A percentile compares a stretch with the other conserved stretches of the same genome.
These are phyloP conservation scores for Theobroma cacao DNA, from an alignment of 345 rosid genomes.

Conservation along the genomic window DNA sequence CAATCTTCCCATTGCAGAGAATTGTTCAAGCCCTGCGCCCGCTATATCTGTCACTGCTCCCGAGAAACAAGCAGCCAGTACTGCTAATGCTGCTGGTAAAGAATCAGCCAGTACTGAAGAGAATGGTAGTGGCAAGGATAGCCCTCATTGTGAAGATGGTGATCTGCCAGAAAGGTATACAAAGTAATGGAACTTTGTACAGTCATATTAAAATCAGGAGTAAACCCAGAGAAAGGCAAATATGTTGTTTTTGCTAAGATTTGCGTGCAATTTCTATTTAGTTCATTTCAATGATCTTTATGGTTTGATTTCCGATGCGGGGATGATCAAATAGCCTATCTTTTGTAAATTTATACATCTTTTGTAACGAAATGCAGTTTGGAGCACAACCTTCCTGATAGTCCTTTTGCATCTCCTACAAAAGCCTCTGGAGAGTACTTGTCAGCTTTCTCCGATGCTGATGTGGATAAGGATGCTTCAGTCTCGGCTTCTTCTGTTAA, in stretches of 20 bases:
- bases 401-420: conserved; percentile 63
- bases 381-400: conserved; percentile 74
- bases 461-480: conserved; percentile 36
- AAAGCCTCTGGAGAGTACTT: conserved; percentile 30
- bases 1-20: conserved; percentile 32
- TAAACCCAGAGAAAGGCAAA: neutral
- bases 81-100: conserved; percentile 21
- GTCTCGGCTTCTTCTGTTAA: conserved; percentile 26
- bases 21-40: conserved; percentile 31
- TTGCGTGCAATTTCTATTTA: neutral
- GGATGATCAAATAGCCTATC: neutral
- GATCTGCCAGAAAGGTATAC: conserved; percentile 41
- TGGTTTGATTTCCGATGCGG: neutral
- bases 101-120: conserved; percentile 32
- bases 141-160: conserved; percentile 25
- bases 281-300: neutral
- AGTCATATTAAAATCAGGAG: neutral
- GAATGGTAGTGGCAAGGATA: conserved; percentile 35
- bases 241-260: neutral
- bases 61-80: conserved; percentile 24
- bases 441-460: conserved; percentile 33
- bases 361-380: conserved; percentile 31
- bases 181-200: neutral
- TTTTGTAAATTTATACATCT: neutral
- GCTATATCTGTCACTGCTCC: conserved; percentile 16